These are phyloP conservation scores for Thecaphora thlaspeos DNA, from an alignment of 1,284 basidiomycete genomes.

Conservation along the genomic window DNA sequence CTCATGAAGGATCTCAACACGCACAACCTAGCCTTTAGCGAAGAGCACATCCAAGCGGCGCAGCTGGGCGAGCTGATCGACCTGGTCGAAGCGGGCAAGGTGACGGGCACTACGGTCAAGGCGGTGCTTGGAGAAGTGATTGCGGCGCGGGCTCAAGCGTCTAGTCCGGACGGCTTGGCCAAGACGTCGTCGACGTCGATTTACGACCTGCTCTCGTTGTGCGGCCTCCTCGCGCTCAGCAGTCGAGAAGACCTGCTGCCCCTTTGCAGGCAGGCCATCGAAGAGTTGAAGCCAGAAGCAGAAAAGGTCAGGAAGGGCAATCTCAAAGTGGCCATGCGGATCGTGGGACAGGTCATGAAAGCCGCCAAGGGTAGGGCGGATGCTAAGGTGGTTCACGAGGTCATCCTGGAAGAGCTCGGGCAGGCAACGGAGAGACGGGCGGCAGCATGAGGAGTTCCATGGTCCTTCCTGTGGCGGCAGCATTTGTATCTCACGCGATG, in stretches of 20 bases:
- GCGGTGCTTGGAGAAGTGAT: constrained; percentile 46
- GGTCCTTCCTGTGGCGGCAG: no score
- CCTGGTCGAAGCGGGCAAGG: constrained; percentile 67
- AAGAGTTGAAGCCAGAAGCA: constrained; percentile 70
- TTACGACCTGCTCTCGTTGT: constrained; percentile 15
- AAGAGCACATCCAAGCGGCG: constrained; percentile 51
- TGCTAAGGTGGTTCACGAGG: constrained; percentile 53
- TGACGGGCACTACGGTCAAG: constrained; percentile 64
- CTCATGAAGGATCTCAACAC: constrained; percentile 45
- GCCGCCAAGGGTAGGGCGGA: constrained; percentile 75
- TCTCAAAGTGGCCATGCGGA: constrained; percentile 76
- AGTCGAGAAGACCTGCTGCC: constrained; percentile 22
- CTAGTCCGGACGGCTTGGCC: constrained; percentile 2
- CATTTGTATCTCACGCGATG: no score
- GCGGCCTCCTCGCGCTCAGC: constrained; percentile 24
- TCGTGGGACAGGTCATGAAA: constrained; percentile 89
- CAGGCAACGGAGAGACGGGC: no score
- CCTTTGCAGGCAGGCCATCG: constrained; percentile 69
- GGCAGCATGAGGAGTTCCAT: no score
- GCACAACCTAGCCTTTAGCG: constrained; percentile 29
- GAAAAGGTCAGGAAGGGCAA: constrained; percentile 72
- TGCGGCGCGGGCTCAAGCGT: neutral
- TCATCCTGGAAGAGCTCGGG: constrained; percentile 19
- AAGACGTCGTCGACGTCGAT: constrained; percentile 13
- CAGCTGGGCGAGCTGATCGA: constrained; percentile 77